A percentile compares a stretch with the other conserved stretches of the same genome.
These are phyloP conservation scores for Clonostachys byssicola DNA, from an alignment of 2,329 filamentous ascomycete genomes.

Conservation along the genomic window DNA sequence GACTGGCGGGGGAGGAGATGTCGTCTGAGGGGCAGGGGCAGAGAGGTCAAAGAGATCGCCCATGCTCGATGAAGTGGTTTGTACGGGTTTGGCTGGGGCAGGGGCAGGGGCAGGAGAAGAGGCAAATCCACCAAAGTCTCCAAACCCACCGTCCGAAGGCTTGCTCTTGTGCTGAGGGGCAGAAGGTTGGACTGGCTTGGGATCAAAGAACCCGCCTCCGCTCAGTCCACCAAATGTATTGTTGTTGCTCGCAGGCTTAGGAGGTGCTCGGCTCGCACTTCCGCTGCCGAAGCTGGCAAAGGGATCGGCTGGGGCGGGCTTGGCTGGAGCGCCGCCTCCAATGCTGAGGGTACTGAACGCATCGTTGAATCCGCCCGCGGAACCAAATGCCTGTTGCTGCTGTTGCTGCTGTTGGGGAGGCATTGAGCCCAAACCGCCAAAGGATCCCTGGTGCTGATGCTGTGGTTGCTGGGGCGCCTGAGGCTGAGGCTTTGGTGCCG, in stretches of 20 bases:
- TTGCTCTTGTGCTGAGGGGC: constrained; percentile 39
- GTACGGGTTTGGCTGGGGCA: constrained; percentile 31
- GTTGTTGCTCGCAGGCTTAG: constrained; percentile 19
- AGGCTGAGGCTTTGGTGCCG: constrained; percentile 72
- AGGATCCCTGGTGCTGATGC: constrained; percentile 57
- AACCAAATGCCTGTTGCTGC: constrained; percentile 27
- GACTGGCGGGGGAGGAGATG: constrained; percentile 32
- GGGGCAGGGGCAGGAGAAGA: constrained; percentile 24
- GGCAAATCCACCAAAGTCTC: constrained; percentile 61
- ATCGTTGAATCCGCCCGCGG: constrained; percentile 67
- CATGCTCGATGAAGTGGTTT: constrained; percentile 52
- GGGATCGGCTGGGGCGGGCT: constrained; percentile 39
- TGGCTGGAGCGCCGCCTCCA: constrained; percentile 28
- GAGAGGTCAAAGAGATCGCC: constrained; percentile 81
- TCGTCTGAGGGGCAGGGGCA: constrained; percentile 42
- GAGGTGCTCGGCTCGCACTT: constrained; percentile 23
- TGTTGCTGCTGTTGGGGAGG: constrained; percentile 35
- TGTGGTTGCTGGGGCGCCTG: constrained; percentile 49
- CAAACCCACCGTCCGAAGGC: constrained; percentile 56
- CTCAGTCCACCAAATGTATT: constrained; percentile 49
- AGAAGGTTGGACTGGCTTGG: constrained; percentile 58
- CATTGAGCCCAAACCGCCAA: constrained; percentile 64
- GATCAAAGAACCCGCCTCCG: constrained; percentile 82
- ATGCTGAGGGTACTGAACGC: constrained; percentile 57
- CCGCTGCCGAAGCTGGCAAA: constrained; percentile 57